Conservation (phyloP, 208 protist species). For the Wallacemonas collosoma region DNA sequence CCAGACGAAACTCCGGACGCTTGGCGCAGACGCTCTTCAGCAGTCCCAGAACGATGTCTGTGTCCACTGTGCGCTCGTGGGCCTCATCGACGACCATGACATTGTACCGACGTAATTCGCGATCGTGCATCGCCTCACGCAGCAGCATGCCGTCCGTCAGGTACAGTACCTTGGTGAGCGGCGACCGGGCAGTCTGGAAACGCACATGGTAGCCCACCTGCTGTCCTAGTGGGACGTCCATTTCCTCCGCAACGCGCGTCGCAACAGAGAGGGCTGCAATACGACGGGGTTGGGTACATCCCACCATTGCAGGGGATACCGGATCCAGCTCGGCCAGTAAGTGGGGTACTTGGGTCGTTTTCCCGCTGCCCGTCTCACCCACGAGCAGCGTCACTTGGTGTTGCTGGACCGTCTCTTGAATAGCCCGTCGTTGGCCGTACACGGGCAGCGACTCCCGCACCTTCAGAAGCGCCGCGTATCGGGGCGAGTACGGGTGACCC, state of each 20-base stretch:
- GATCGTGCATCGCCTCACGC: conserved; percentile 94
- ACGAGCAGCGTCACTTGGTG: conserved; percentile 92
- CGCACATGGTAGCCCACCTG: conserved; percentile 99
- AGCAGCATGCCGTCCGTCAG: conserved; percentile 99
- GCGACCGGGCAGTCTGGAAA: conserved; percentile 95
- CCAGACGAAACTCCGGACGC: conserved; percentile 83
- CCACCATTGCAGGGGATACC: conserved; percentile 39
- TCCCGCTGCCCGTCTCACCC: conserved; percentile 96
- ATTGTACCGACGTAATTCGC: conserved; percentile 89
- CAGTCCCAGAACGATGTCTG: conserved; percentile 98
- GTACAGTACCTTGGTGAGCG: conserved; percentile 97
- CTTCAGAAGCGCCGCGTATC: conserved; percentile 49
- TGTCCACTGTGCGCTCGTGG: conserved; percentile 99
- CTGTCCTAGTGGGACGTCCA: conserved; percentile 95
- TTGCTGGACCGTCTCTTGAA: conserved; percentile 66
- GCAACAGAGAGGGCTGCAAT: conserved; percentile 99
- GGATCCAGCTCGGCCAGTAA: conserved; percentile 74
- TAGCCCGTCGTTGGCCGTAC: conserved; percentile 44
- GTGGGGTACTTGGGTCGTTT: conserved; percentile 97
- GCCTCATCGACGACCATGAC: conserved; percentile 99
- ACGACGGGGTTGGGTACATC: conserved; percentile 98
- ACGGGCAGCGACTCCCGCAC: conserved; percentile 65
- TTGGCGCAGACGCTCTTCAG: conserved; percentile 88
- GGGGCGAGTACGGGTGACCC: conserved; percentile 37
- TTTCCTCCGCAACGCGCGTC: conserved; percentile 98